Base-by-base conservation (phyloP, 352 stramenopile genomes). In the Globisporangium mamillatum region DNA sequence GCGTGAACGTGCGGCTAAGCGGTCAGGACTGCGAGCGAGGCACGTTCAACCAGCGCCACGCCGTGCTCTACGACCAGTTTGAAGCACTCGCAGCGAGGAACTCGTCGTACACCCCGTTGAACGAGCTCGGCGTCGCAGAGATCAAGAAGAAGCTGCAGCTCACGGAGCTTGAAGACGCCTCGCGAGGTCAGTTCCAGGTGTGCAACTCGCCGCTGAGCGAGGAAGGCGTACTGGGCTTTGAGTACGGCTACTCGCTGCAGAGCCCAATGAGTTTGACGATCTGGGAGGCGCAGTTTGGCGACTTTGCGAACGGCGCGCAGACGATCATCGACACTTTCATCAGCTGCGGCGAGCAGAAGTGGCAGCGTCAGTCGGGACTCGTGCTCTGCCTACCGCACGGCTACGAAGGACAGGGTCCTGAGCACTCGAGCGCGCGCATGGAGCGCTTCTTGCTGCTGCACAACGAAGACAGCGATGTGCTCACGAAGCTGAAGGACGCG, bases 81-180 rank as follows among this genome's bases (percentile, higher is more conserved):
- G 84, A 93, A 72, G 83, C 86, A 32, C 66, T 93, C 0, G 85
- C 78, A 2, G 82, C 82, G 0, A 75, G 84, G 18, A 92, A 98
- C 64, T 84, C 92, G 64, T 93, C 94, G 56, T 98, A 98, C 78
- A 98, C 90, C 16, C 97, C 97, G n/a, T 73, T 99, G 10, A 99
- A 99, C 20, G 75, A 88, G 60, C 79, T 93, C 1, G 58, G 76
- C 29, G 69, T 87, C 6, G 71, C 78, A 2, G 75, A 74, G 3
- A 80, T 92, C 34, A 75, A 77, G 66, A 77, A 69, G 20, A 77
- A 77, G 1, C 60, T 85, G 3, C 70, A 73, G 52, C 78, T 87
- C 46, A 62, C 63, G 0, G 75, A 78, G 0, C 59, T 90, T 16
- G 82, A 89, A 70, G 68, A 76, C 8, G 73, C 78, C 0, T 70